Conservation (phyloP, 352 stramenopile genomes). For the Pythium pectinolyticum region DNA sequence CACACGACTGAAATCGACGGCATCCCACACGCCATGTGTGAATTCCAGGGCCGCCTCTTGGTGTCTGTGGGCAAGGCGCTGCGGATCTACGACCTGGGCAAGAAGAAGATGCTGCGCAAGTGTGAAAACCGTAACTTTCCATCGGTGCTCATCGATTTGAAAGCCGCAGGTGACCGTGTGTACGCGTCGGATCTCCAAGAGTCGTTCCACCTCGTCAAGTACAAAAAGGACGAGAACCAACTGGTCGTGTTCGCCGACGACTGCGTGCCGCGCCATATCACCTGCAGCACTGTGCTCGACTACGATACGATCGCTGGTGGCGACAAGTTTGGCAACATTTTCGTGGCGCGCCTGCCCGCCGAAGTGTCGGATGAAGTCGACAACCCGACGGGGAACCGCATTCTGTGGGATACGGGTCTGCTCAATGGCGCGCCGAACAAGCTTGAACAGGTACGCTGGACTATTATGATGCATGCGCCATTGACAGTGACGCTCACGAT, state of each 20-base stretch:
- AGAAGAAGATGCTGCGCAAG: constrained; percentile 99
- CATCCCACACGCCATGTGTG: constrained; percentile 94
- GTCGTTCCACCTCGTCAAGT: constrained; percentile 97
- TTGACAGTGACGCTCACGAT: not conserved
- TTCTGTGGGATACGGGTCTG: constrained; percentile 95
- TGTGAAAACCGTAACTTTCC: constrained; percentile 96
- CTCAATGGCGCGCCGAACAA: constrained; percentile 96
- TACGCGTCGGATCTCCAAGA: constrained; percentile 97
- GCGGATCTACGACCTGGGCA: constrained; percentile 98
- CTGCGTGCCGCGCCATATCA: constrained; percentile 83
- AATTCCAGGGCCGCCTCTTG: constrained; percentile 97
- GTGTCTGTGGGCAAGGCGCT: constrained; percentile 95
- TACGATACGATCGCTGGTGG: constrained; percentile 98
- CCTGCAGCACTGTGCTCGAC: constrained; percentile 91
- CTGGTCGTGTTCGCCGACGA: constrained; percentile 97
- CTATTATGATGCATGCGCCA: not conserved
- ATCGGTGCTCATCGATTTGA: constrained; percentile 92
- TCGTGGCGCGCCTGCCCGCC: constrained; percentile 92
- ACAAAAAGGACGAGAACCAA: constrained; percentile 95
- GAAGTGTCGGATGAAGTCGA: constrained; percentile 95
- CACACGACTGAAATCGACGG: constrained; percentile 97
- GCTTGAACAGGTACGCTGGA: constrained; percentile 85
- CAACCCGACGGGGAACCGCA: constrained; percentile 94
- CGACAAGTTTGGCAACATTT: constrained; percentile 99
- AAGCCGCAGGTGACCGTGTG: constrained; percentile 93